Evolutionary conservation across 371 early-diverging fungal species (phyloP).

Genomic region (Mortierella sp.): DNA sequence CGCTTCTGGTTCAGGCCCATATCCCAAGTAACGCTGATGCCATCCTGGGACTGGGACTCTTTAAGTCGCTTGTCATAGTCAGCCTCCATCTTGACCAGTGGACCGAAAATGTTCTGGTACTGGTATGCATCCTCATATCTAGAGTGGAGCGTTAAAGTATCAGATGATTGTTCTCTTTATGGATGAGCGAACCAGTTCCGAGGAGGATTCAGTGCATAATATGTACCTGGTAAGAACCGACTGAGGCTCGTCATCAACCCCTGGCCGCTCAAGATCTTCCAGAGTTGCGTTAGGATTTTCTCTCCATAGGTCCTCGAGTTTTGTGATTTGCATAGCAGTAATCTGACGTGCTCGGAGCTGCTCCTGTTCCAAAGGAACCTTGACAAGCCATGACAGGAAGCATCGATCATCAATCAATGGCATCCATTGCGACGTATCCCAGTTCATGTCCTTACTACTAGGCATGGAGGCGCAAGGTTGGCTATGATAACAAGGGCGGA

Average conservation of each 20-base stretch:
- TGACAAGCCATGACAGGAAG: constrained; percentile 95
- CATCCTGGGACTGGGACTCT: constrained; percentile 96
- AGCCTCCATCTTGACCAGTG: constrained; percentile 96
- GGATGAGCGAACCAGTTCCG: not conserved
- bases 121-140: constrained; percentile 97
- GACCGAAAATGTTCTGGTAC: constrained; percentile 96
- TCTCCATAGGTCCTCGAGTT: constrained; percentile 94
- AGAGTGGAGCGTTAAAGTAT: constrained; percentile 10
- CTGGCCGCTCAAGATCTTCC: constrained; percentile 88
- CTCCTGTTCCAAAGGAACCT: constrained; percentile 89
- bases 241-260: constrained; percentile 87
- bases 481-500: constrained; percentile 53
- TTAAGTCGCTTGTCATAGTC: constrained; percentile 95
- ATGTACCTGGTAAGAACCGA: constrained; percentile 83
- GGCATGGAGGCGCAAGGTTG: constrained; percentile 94
- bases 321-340: constrained; percentile 83
- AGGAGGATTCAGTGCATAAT: not conserved
- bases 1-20: constrained; percentile 93
- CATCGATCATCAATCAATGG: constrained; percentile 95
- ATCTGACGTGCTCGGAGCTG: constrained; percentile 88
- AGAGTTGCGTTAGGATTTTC: constrained; percentile 79
- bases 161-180: not conserved
- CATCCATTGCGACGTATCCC: constrained; percentile 97
- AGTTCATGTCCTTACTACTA: constrained; percentile 91
- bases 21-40: constrained; percentile 97